A percentile compares a stretch with the other conserved stretches of the same genome.
These are phyloP conservation scores for Inga laurina DNA, from an alignment of 306 rosid genomes.

Conservation along the genomic window DNA sequence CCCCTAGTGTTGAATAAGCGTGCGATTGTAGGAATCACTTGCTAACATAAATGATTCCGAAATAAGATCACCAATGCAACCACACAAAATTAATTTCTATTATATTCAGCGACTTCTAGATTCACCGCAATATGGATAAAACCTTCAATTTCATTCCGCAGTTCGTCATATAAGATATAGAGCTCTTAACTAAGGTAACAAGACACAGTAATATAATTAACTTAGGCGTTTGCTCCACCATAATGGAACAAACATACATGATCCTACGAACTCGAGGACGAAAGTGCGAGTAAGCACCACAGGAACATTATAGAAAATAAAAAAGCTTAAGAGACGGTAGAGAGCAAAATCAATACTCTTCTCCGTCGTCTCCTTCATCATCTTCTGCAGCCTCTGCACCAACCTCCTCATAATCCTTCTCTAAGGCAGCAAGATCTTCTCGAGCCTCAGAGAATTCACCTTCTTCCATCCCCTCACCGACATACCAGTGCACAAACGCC, in stretches of 20 bases:
- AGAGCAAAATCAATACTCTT: conserved; percentile 51
- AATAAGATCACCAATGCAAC: neutral
- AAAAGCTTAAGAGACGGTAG: neutral
- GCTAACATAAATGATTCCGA: neutral
- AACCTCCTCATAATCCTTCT: conserved; percentile 83
- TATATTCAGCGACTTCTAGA: neutral
- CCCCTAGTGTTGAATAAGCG: neutral
- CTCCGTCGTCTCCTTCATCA: conserved; percentile 72
- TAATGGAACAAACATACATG: conserved; percentile 1
- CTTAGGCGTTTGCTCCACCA: conserved; percentile 10
- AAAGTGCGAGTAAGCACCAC: neutral
- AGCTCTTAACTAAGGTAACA: neutral
- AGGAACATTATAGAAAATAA: neutral
- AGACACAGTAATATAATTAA: conserved; percentile 1
- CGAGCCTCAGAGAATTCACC: conserved; percentile 95
- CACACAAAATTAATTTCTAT: neutral
- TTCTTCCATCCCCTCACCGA: conserved; percentile 93
- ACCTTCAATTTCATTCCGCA: neutral
- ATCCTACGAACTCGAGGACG: neutral
- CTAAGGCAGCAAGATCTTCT: conserved; percentile 78
- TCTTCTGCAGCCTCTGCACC: conserved; percentile 82
- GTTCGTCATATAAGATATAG: neutral
- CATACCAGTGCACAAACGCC: conserved; percentile 89
- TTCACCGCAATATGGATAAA: neutral
- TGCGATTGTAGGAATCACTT: neutral